These are phyloP conservation scores for Exophiala aquamarina DNA, from an alignment of 2,329 filamentous ascomycete genomes.

Conservation along the genomic window DNA sequence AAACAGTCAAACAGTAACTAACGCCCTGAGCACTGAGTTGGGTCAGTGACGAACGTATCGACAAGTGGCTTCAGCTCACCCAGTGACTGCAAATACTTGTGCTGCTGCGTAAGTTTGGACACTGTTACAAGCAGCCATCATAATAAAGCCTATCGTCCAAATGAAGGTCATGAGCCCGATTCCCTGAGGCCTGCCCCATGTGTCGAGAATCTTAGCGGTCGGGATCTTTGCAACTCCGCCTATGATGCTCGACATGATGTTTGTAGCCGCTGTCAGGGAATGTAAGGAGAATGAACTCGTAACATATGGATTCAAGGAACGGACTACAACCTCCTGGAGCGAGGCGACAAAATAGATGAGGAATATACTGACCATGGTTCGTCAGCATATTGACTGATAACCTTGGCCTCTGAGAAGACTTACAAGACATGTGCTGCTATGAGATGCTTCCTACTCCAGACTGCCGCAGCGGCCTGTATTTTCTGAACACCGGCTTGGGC, in stretches of 20 bases:
- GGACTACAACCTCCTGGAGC: slow-evolving; percentile 35
- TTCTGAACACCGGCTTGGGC: slow-evolving; percentile 38
- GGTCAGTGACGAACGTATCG: background rate
- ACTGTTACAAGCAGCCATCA: slow-evolving; percentile 61
- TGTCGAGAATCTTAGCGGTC: slow-evolving; percentile 60
- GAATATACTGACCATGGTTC: slow-evolving; percentile 32
- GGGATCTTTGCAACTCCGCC: slow-evolving; percentile 58
- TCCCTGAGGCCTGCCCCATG: slow-evolving; percentile 60
- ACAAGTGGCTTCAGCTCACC: slow-evolving; percentile 41
- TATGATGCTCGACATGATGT: slow-evolving; percentile 55
- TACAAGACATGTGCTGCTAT: slow-evolving; percentile 37
- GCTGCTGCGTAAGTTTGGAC: slow-evolving; percentile 61
- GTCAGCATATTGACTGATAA: too few species aligned
- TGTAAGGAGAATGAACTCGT: slow-evolving; percentile 53
- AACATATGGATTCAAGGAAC: slow-evolving; percentile 47
- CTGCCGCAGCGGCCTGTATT: slow-evolving; percentile 41
- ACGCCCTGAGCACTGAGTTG: slow-evolving; percentile 44
- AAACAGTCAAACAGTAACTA: slow-evolving; percentile 56
- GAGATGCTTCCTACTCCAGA: slow-evolving; percentile 36
- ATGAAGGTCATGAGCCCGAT: slow-evolving; percentile 46
- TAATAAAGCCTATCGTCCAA: slow-evolving; percentile 49
- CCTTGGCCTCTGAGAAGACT: too few species aligned
- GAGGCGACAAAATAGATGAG: slow-evolving; percentile 38
- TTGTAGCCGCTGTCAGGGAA: slow-evolving; percentile 52
- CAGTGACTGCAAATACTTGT: slow-evolving; percentile 54